Base-by-base conservation (phyloP, 805 yeast genomes). In the Yueomyces sp. region DNA sequence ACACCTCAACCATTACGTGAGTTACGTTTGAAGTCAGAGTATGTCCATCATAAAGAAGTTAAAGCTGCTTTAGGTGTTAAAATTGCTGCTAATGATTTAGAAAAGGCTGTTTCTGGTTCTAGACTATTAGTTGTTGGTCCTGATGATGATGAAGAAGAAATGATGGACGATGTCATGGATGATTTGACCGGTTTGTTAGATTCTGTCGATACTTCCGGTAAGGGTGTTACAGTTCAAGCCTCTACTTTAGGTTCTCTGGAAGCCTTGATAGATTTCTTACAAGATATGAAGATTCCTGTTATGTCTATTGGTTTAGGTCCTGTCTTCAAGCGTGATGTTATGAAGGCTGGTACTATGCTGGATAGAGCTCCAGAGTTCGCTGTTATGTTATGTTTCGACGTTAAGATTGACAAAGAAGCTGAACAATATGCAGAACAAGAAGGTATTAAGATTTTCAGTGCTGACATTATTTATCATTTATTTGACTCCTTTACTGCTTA, bases 11-110 rank as follows among this genome's bases (percentile, higher is more conserved):
- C 98, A 11, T 69, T 94, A 44, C 80, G 96, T 60, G 99, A 92
- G 65, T 70, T 92, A 65, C 87, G 99, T 67, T 74, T 92, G 65
- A 92, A 92, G 65, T 84, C 96, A n/a, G 95, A 86, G 53, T 92
- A 92, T 63, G 77, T 88, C 42, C 98, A 94, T 62, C 92, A 86
- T 68, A 92, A 92, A 63, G 95, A 90, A 67, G 97, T 92, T 47
- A 92, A 90, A 70, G 99, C 99, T 29, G 98, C 99, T 36, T 74
- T 92, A 53, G 99, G 99, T 77, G 96, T 92, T 45, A 88, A 92
- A 74, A 86, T 92, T 62, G 94, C 97, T 44, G 99, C 98, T 37
- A 85, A 85, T 61, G 98, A 92, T 62, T 76, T 92, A 54, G 98
- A 92, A 59, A 90, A 92, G 68, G 98, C 99, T 9, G 96, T 92